phyloP scores from a whole-genome alignment of 106 monocot genomes.

The Apostasia ramifera region DNA sequence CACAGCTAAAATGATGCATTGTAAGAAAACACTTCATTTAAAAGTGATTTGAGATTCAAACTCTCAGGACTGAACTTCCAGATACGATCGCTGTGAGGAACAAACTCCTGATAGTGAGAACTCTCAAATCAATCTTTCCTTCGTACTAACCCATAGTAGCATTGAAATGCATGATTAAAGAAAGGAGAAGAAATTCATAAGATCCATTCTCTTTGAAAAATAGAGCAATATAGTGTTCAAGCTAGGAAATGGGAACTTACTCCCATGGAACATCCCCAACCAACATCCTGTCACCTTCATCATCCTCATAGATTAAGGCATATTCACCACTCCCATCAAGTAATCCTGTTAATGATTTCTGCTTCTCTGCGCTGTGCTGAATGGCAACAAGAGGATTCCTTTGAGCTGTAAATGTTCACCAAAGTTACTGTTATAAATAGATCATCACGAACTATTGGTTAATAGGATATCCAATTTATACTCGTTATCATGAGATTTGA shows the following conservation, averaged over 20 bases:
- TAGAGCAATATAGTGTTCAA: neutral
- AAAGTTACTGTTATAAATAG: neutral
- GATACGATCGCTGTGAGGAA: too few relatives aligned
- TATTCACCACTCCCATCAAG: slow-evolving; percentile 76
- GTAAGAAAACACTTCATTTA: too few relatives aligned
- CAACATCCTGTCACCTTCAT: slow-evolving; percentile 81
- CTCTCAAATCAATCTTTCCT: too few relatives aligned
- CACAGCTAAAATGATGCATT: too few relatives aligned
- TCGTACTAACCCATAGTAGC: too few relatives aligned
- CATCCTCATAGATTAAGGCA: slow-evolving; percentile 85
- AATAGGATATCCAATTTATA: too few relatives aligned
- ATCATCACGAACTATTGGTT: neutral
- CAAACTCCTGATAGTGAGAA: too few relatives aligned
- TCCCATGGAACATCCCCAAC: slow-evolving; percentile 97
- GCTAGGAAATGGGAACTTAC: slow-evolving; percentile 33
- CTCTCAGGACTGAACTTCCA: too few relatives aligned
- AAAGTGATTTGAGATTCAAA: too few relatives aligned
- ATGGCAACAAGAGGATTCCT: slow-evolving; percentile 20
- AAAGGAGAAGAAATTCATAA: neutral
- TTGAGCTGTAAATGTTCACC: slow-evolving; percentile 43
- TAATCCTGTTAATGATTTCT: slow-evolving; percentile 34
- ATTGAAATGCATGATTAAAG: neutral
- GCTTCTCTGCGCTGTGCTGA: slow-evolving; percentile 13
- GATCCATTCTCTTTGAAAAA: neutral
- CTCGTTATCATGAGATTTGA: too few relatives aligned